phyloP scores from a whole-genome alignment of 169 alveolate species.

The Cryptosporidium ryanae region DNA sequence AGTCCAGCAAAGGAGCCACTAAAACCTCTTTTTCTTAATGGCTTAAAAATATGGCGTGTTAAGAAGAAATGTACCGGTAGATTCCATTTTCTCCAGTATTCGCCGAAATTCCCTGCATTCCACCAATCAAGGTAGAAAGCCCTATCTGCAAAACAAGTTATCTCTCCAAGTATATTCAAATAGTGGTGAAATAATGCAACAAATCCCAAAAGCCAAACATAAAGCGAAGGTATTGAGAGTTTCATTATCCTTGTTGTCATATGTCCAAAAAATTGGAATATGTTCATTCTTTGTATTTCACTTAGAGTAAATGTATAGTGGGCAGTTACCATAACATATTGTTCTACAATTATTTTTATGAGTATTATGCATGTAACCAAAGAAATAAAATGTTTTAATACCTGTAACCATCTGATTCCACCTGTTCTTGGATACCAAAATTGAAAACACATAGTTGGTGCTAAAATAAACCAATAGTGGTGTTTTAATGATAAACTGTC shows the following conservation, averaged over 20 bases:
- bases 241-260: slow-evolving; percentile 82
- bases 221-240: slow-evolving; percentile 91
- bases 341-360: slow-evolving; percentile 86
- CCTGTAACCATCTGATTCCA: slow-evolving; percentile 82
- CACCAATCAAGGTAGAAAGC: slow-evolving; percentile 95
- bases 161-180: slow-evolving; percentile 92
- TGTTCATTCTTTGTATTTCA: slow-evolving; percentile 81
- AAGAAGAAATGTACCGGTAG: slow-evolving; percentile 94
- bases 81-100: slow-evolving; percentile 94
- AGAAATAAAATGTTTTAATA: slow-evolving; percentile 80
- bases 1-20: slow-evolving; percentile 81
- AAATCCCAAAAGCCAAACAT: slow-evolving; percentile 93
- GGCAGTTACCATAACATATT: slow-evolving; percentile 88
- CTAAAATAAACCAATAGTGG: slow-evolving; percentile 85
- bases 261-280: slow-evolving; percentile 77
- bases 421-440: slow-evolving; percentile 87
- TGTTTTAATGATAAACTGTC: slow-evolving; percentile 83
- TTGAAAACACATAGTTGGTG: slow-evolving; percentile 94
- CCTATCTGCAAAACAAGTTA: slow-evolving; percentile 94
- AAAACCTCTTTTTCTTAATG: slow-evolving; percentile 87
- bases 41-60: slow-evolving; percentile 92
- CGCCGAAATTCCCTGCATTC: slow-evolving; percentile 92
- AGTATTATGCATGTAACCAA: slow-evolving; percentile 80
- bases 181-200: slow-evolving; percentile 92
- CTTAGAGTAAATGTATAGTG: slow-evolving; percentile 87